phyloP scores from a whole-genome alignment of 192 early-diverging fungal genomes.

The Rhizoclosmatium globosum region DNA sequence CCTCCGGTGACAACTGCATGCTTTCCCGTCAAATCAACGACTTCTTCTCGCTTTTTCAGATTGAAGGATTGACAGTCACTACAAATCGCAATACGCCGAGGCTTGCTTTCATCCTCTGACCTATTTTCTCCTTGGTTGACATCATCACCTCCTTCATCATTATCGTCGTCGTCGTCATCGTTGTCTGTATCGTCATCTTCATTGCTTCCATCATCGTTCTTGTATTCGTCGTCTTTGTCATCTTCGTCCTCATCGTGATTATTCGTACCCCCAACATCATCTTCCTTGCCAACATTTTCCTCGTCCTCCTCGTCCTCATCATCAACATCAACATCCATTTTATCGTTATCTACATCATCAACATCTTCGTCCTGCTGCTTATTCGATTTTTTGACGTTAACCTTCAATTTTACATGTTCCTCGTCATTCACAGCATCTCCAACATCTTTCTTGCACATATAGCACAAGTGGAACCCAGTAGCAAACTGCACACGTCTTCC shows the following conservation, averaged over 20 bases:
- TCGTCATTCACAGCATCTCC: neutral
- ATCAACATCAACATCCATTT: neutral
- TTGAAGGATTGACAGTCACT: constrained; percentile 34
- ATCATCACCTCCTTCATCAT: constrained; percentile 28
- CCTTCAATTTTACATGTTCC: neutral
- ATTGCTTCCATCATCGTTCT: neutral
- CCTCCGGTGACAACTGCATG: constrained; percentile 40
- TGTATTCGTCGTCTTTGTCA: too few species aligned
- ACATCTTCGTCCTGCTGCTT: too few species aligned
- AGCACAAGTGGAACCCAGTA: constrained; percentile 36
- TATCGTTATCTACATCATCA: too few species aligned
- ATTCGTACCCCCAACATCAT: neutral
- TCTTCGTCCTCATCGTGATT: neutral
- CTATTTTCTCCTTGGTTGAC: constrained; percentile 5
- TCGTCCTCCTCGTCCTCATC: constrained; percentile 5
- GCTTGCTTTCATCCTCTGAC: neutral
- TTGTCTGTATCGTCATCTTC: constrained; percentile 1
- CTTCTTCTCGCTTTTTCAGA: constrained; percentile 19
- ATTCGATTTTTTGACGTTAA: too few species aligned
- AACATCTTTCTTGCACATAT: constrained; percentile 34
- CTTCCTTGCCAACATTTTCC: neutral
- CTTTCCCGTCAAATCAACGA: constrained; percentile 34
- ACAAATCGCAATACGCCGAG: constrained; percentile 35
- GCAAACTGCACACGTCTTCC: constrained; percentile 28
- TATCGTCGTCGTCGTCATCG: neutral